Evolutionary conservation across 345 rosid species (phyloP).

Genomic region (Punica granatum): DNA sequence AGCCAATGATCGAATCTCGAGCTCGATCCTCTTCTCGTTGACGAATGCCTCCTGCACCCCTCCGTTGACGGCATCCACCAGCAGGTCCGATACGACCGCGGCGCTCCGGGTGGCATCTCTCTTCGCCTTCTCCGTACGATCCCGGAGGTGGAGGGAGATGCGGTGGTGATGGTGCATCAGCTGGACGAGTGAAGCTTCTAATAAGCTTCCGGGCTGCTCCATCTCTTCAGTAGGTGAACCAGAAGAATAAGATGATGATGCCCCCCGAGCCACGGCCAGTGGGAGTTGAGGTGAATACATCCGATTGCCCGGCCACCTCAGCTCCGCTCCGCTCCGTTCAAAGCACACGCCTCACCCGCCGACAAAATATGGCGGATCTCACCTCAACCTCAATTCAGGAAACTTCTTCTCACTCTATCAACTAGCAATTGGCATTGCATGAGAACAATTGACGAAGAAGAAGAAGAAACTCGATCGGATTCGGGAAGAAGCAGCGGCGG

Average conservation of each 20-base stretch:
- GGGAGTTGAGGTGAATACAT: conserved; percentile 35
- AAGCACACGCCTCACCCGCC: no score
- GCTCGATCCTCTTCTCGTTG: conserved; percentile 75
- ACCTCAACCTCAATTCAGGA: no score
- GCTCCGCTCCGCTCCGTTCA: no score
- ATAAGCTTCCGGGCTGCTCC: conserved; percentile 27
- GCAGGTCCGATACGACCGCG: conserved; percentile 55
- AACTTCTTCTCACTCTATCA: no score
- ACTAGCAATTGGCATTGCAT: no score
- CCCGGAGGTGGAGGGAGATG: conserved; percentile 53
- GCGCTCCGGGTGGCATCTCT: conserved; percentile 61
- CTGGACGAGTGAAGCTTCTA: conserved; percentile 57
- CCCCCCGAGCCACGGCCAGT: conserved; percentile 29
- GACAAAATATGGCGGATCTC: no score
- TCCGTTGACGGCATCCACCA: conserved; percentile 75
- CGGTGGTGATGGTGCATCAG: conserved; percentile 53
- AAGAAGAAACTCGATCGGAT: no score
- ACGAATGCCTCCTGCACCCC: conserved; percentile 71
- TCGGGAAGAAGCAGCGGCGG: no score
- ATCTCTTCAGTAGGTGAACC: conserved; percentile 11
- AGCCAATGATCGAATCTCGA: conserved; percentile 60
- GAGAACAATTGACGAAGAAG: no score
- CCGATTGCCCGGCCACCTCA: no score
- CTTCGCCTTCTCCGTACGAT: conserved; percentile 65
- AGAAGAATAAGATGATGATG: conserved; percentile 12